Evolutionary conservation across 352 stramenopile genomes (phyloP).

Genomic region (Halophytophthora batemanensis): DNA sequence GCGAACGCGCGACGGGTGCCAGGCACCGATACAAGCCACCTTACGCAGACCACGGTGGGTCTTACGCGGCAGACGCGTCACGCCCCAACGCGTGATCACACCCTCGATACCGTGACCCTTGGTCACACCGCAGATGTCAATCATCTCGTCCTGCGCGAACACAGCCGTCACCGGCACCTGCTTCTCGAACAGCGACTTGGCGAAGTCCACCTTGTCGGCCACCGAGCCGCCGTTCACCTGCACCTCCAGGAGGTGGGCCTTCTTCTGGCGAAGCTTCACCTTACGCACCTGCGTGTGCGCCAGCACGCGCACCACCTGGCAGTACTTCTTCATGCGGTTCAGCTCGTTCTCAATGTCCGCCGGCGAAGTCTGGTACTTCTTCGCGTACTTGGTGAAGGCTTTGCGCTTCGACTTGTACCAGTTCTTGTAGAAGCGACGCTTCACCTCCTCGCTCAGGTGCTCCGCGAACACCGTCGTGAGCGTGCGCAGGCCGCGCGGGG

Average conservation of each 20-base stretch:
- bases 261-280: slow-evolving; percentile 99
- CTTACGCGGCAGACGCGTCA: slow-evolving; percentile 99
- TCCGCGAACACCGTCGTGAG: slow-evolving; percentile 99
- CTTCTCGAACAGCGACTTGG: slow-evolving; percentile 99
- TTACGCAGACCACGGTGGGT: slow-evolving; percentile 99
- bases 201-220: slow-evolving; percentile 99
- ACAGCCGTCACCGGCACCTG: slow-evolving; percentile 96
- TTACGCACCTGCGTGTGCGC: slow-evolving; percentile 99
- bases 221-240: slow-evolving; percentile 99
- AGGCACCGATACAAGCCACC: slow-evolving; percentile 99
- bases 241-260: slow-evolving; percentile 99
- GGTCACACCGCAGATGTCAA: slow-evolving; percentile 98
- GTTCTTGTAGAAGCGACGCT: slow-evolving; percentile 99
- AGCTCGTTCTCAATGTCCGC: slow-evolving; percentile 96
- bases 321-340: slow-evolving; percentile 99
- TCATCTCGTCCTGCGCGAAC: slow-evolving; percentile 96
- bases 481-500: slow-evolving; percentile 96
- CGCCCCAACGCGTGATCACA: slow-evolving; percentile 99
- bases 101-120: slow-evolving; percentile 99
- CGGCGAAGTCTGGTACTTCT: slow-evolving; percentile 96
- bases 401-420: slow-evolving; percentile 99
- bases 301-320: slow-evolving; percentile 98
- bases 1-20: slow-evolving; percentile 98
- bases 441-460: slow-evolving; percentile 98
- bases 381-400: slow-evolving; percentile 99